phyloP scores from a whole-genome alignment of 257 asterid species.

The Verbena officinalis region DNA sequence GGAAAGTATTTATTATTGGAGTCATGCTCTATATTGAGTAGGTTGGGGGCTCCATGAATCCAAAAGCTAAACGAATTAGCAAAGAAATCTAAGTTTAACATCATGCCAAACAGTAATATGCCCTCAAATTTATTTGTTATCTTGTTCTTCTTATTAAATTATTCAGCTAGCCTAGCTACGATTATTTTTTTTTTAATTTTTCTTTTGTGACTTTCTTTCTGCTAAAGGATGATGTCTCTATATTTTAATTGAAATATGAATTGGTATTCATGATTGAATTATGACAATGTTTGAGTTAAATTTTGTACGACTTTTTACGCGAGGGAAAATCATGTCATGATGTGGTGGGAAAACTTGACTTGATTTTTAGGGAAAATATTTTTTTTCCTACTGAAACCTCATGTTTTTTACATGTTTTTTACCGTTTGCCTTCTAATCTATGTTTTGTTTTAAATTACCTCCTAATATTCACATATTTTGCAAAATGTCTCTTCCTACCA shows the following conservation, averaged over 20 bases:
- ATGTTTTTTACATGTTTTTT: too few species aligned
- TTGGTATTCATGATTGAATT: not conserved
- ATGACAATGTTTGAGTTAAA: not conserved
- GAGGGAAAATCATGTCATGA: not conserved
- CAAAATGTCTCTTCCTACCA: too few species aligned
- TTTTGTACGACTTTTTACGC: not conserved
- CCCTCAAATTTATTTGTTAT: conserved; percentile 19
- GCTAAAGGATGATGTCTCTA: conserved; percentile 20
- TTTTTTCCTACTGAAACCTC: too few species aligned
- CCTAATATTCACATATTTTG: too few species aligned
- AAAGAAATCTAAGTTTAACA: conserved; percentile 19
- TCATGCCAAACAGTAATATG: conserved; percentile 31
- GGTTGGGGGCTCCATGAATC: conserved; percentile 81
- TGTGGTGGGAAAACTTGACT: too few species aligned
- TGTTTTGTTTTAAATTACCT: not conserved
- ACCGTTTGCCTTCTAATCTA: too few species aligned
- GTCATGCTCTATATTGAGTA: conserved; percentile 34
- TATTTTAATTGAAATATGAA: not conserved
- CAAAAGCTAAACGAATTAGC: conserved; percentile 28
- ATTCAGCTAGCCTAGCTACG: not conserved
- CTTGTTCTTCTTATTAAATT: conserved; percentile 16
- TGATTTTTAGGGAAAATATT: too few species aligned
- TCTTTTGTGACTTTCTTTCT: conserved; percentile 37
- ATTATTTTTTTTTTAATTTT: not conserved
- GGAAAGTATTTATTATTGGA: not conserved